These are phyloP conservation scores for Fusarium torreyae DNA, from an alignment of 2,329 filamentous ascomycete genomes.

Conservation along the genomic window DNA sequence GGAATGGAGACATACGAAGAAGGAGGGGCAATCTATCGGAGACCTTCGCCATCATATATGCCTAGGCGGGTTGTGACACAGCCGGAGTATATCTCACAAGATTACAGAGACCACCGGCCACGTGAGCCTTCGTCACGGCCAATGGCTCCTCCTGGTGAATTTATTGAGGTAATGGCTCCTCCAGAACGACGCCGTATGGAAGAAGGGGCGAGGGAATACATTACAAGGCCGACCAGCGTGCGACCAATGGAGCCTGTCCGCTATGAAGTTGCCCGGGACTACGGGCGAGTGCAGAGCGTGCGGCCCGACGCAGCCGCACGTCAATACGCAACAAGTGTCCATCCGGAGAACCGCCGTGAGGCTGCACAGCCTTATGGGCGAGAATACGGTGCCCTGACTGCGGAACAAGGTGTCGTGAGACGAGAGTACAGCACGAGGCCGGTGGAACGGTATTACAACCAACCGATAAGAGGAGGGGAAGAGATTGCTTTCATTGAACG, in stretches of 20 bases:
- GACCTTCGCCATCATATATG: constrained; percentile 66
- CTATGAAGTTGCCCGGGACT: constrained; percentile 60
- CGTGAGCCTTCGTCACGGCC: constrained; percentile 71
- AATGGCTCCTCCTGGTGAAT: constrained; percentile 60
- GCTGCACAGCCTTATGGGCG: constrained; percentile 53
- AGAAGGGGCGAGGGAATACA: constrained; percentile 67
- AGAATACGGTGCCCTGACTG: constrained; percentile 50
- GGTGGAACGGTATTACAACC: constrained; percentile 62
- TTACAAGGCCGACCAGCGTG: constrained; percentile 70
- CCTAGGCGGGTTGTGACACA: constrained; percentile 73
- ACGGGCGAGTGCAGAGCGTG: constrained; percentile 62
- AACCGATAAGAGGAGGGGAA: constrained; percentile 52
- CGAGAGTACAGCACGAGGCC: constrained; percentile 60
- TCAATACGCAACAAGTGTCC: constrained; percentile 51
- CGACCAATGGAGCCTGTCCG: constrained; percentile 65
- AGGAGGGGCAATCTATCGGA: constrained; percentile 64
- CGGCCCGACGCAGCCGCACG: constrained; percentile 55
- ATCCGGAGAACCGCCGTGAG: constrained; percentile 51
- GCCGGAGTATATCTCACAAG: constrained; percentile 69
- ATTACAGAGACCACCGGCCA: constrained; percentile 68
- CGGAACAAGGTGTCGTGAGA: constrained; percentile 47
- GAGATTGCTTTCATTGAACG: constrained; percentile 63
- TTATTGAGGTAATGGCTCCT: constrained; percentile 63
- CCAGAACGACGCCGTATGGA: constrained; percentile 60
- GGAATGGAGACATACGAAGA: constrained; percentile 65